Conservation (phyloP, 139 green algal genomes). For the Coelastrella sp. region DNA sequence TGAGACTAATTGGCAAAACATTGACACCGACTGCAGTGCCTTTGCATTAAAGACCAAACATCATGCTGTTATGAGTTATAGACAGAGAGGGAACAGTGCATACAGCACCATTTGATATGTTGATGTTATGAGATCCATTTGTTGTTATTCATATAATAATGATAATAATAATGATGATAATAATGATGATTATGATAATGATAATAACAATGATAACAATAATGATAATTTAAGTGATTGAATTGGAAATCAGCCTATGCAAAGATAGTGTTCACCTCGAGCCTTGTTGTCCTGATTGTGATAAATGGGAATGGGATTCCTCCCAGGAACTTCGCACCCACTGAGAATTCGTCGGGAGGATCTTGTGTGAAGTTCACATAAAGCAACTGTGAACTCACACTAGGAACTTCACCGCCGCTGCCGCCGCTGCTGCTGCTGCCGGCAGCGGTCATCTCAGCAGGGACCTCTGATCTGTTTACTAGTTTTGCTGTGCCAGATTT, state of each 20-base stretch:
- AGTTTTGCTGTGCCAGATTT: neutral
- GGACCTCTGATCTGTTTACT: neutral
- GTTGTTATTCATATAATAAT: no score
- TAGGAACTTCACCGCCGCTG: neutral
- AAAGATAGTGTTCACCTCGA: slow-evolving; percentile 40
- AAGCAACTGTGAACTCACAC: slow-evolving; percentile 2
- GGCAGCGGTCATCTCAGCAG: neutral
- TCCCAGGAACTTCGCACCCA: slow-evolving; percentile 38
- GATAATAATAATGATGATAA: no score
- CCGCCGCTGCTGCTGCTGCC: slow-evolving; percentile 35
- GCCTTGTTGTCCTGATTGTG: slow-evolving; percentile 28
- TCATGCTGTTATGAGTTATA: no score
- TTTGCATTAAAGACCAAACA: no score
- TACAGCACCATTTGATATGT: no score
- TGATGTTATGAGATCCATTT: no score
- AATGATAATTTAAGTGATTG: neutral
- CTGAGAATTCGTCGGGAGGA: slow-evolving; percentile 43
- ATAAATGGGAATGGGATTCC: slow-evolving; percentile 47
- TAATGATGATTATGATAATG: no score
- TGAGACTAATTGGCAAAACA: no score
- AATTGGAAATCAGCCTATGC: no score
- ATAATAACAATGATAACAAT: neutral
- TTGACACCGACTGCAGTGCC: no score
- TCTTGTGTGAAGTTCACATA: slow-evolving; percentile 46
- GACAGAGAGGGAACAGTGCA: no score